These are phyloP conservation scores for Fusarium nelsonii DNA, from an alignment of 2,329 filamentous ascomycete genomes.

Conservation along the genomic window DNA sequence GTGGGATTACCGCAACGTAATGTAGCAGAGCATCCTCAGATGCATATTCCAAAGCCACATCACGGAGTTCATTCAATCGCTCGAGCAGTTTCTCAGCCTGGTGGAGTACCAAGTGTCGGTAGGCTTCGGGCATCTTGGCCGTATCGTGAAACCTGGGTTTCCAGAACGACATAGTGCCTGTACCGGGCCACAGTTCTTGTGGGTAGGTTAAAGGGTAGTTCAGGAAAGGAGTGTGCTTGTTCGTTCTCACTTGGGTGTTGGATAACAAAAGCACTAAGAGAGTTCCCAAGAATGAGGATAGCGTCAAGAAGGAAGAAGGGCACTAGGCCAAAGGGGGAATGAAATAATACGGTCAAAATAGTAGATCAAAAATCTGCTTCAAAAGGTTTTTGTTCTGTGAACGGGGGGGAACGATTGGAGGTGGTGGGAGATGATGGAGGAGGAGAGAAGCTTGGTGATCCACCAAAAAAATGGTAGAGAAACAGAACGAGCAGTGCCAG, in stretches of 20 bases:
- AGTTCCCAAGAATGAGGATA: not conserved
- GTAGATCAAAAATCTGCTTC: conserved; percentile 10
- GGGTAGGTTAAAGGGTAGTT: not conserved
- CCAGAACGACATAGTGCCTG: not conserved
- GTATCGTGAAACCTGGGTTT: conserved; percentile 2
- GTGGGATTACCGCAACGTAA: not conserved
- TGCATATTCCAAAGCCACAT: not conserved
- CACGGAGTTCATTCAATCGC: not conserved
- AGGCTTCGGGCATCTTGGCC: conserved; percentile 2
- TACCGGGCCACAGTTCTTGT: not conserved
- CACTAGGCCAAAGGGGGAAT: not conserved
- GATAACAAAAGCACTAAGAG: not conserved
- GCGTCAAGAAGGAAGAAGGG: not conserved
- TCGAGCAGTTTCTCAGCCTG: not conserved
- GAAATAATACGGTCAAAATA: conserved; percentile 8
- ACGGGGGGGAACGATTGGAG: not conserved
- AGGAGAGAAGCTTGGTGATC: not conserved
- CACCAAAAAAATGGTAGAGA: not conserved
- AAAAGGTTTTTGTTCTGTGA: not conserved
- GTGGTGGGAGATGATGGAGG: not conserved
- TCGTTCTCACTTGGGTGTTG: not conserved
- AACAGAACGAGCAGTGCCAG: not conserved
- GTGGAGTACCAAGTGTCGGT: not conserved
- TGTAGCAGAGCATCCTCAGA: not conserved
- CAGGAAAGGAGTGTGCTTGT: not conserved